Evolutionary conservation across 2,329 filamentous ascomycete species (phyloP).

Genomic region (Calycina herbarum): DNA sequence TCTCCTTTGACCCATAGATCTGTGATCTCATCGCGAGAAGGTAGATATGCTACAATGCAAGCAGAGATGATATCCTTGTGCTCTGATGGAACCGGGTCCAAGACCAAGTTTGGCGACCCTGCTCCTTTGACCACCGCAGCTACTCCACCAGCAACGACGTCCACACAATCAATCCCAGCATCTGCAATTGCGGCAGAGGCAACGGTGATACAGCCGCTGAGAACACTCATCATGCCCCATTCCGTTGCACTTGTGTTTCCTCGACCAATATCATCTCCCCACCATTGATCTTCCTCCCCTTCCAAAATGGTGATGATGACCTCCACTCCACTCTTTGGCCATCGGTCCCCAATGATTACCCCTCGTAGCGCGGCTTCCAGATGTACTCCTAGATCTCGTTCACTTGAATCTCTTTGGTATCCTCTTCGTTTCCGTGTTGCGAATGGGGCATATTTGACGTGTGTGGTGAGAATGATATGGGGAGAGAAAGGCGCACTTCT

Average conservation of each 20-base stretch:
- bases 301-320: conserved; percentile 91
- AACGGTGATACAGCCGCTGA: conserved; percentile 90
- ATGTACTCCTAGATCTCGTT: conserved; percentile 88
- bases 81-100: conserved; percentile 83
- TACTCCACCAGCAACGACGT: conserved; percentile 85
- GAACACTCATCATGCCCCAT: conserved; percentile 88
- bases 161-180: conserved; percentile 93
- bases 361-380: conserved; percentile 88
- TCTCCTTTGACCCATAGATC: conserved; percentile 92
- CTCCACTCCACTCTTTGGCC: conserved; percentile 98
- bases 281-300: conserved; percentile 79
- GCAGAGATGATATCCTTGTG: conserved; percentile 76
- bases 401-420: conserved; percentile 80
- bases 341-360: conserved; percentile 87
- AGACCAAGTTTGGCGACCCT: conserved; percentile 53
- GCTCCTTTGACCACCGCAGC: conserved; percentile 67
- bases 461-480: conserved; percentile 85
- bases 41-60: conserved; percentile 88
- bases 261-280: conserved; percentile 55
- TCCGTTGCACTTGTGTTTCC: conserved; percentile 58
- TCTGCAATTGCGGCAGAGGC: conserved; percentile 91
- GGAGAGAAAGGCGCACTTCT: conserved; percentile 89
- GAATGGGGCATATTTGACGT: conserved; percentile 96
- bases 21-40: conserved; percentile 84
- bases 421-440: conserved; percentile 79